phyloP scores from a whole-genome alignment of 805 yeast genomes.

The Candida sonorensis region DNA sequence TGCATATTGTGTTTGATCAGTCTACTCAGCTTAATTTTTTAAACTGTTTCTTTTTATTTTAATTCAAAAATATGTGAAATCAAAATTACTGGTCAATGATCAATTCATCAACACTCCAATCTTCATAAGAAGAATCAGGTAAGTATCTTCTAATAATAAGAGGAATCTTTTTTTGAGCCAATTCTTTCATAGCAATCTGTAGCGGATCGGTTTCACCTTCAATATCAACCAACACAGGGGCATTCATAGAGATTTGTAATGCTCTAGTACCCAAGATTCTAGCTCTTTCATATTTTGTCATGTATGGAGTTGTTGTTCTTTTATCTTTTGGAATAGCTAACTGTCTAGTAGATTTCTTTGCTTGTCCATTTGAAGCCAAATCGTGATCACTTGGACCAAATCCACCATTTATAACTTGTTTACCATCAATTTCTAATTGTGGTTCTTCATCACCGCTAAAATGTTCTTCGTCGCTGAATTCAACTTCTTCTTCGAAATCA shows the following conservation, averaged over 20 bases:
- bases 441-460: constrained; percentile 39
- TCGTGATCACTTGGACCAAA: constrained; percentile 50
- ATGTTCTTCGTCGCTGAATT: constrained; percentile 35
- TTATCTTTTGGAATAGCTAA: constrained; percentile 84
- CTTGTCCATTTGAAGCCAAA: constrained; percentile 19
- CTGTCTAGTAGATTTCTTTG: constrained; percentile 15
- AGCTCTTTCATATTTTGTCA: constrained; percentile 98
- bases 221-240: constrained; percentile 94
- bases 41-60: too few species aligned
- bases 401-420: constrained; percentile 66
- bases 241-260: constrained; percentile 93
- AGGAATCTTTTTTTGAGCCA: constrained; percentile 91
- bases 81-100: constrained; percentile 72
- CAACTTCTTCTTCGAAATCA: constrained; percentile 60
- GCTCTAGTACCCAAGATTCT: constrained; percentile 97
- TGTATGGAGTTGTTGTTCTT: constrained; percentile 94
- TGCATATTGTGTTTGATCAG: too few species aligned
- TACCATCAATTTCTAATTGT: constrained; percentile 64
- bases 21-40: too few species aligned
- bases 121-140: constrained; percentile 96
- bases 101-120: constrained; percentile 98
- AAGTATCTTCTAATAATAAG: constrained; percentile 90
- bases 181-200: constrained; percentile 95
- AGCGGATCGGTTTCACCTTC: constrained; percentile 99
- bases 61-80: too few species aligned